phyloP scores from a whole-genome alignment of 2,329 filamentous ascomycete genomes.

The Arthrobotrys sphaeroides region DNA sequence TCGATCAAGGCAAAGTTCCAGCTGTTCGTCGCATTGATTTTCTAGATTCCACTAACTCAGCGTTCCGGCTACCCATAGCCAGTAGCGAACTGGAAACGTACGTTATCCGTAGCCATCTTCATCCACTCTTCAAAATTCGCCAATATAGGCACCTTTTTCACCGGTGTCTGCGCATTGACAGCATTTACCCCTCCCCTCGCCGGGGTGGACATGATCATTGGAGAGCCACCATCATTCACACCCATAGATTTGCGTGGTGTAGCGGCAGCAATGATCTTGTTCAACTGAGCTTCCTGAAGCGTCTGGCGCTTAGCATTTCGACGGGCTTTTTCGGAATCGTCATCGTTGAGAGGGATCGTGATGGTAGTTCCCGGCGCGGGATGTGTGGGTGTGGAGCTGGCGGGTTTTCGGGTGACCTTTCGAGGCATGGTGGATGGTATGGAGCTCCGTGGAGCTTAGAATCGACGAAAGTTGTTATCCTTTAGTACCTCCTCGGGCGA shows the following conservation, averaged over 20 bases:
- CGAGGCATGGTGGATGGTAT: constrained; percentile 36
- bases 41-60: constrained; percentile 61
- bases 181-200: constrained; percentile 69
- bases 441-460: constrained; percentile 1
- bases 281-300: constrained; percentile 88
- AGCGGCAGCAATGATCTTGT: constrained; percentile 84
- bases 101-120: constrained; percentile 99
- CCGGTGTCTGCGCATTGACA: constrained; percentile 83
- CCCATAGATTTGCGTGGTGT: constrained; percentile 68
- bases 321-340: constrained; percentile 88
- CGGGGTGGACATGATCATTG: constrained; percentile 58
- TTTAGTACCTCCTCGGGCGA: no score
- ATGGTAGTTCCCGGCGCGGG: constrained; percentile 44
- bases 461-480: no score
- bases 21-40: constrained; percentile 96
- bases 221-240: constrained; percentile 67
- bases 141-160: constrained; percentile 93
- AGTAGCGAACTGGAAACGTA: constrained; percentile 25
- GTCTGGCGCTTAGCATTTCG: constrained; percentile 87
- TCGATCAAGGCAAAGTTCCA: constrained; percentile 99
- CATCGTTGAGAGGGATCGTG: constrained; percentile 95
- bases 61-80: neutral
- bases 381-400: constrained; percentile 40
- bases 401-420: constrained; percentile 25
- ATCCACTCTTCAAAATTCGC: constrained; percentile 99